Evolutionary conservation across 192 early-diverging fungal genomes (phyloP).

Genomic region (Coemansia sp.): DNA sequence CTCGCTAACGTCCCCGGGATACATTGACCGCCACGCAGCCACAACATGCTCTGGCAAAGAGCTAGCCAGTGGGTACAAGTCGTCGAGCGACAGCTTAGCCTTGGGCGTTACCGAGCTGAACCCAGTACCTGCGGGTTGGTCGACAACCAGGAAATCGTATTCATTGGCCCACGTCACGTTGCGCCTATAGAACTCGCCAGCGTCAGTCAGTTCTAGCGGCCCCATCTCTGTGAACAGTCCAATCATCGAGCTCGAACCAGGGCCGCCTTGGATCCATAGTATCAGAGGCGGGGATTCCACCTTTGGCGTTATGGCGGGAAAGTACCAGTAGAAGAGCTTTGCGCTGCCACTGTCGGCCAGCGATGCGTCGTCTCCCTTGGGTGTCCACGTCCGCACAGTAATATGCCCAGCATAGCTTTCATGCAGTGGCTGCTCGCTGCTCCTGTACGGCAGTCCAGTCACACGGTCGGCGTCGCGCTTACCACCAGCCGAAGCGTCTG

Average conservation of each 20-base stretch:
- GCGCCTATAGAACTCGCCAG: slow-evolving; percentile 58
- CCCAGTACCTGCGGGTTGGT: slow-evolving; percentile 85
- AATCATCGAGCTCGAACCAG: slow-evolving; percentile 81
- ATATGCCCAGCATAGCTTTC: slow-evolving; percentile 65
- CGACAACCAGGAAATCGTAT: slow-evolving; percentile 77
- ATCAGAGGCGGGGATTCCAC: slow-evolving; percentile 67
- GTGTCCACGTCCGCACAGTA: slow-evolving; percentile 60
- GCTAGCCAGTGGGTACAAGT: slow-evolving; percentile 40
- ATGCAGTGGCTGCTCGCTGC: slow-evolving; percentile 60
- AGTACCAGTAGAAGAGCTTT: slow-evolving; percentile 76
- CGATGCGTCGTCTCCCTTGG: slow-evolving; percentile 18
- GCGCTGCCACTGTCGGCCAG: slow-evolving; percentile 32
- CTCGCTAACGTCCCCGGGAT: slow-evolving; percentile 27
- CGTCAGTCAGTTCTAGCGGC: slow-evolving; percentile 65
- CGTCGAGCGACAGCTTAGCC: slow-evolving; percentile 41
- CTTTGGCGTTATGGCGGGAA: slow-evolving; percentile 69
- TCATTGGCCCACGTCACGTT: slow-evolving; percentile 68
- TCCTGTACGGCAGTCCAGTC: slow-evolving; percentile 40
- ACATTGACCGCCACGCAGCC: slow-evolving; percentile 29
- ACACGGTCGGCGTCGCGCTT: slow-evolving; percentile 33
- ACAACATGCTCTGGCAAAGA: slow-evolving; percentile 19
- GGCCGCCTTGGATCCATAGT: slow-evolving; percentile 85
- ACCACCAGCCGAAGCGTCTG: neutral
- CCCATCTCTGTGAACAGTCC: slow-evolving; percentile 79
- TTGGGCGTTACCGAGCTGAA: slow-evolving; percentile 51